These are phyloP conservation scores for Candida maris DNA, from an alignment of 805 yeast genomes.

Conservation along the genomic window DNA sequence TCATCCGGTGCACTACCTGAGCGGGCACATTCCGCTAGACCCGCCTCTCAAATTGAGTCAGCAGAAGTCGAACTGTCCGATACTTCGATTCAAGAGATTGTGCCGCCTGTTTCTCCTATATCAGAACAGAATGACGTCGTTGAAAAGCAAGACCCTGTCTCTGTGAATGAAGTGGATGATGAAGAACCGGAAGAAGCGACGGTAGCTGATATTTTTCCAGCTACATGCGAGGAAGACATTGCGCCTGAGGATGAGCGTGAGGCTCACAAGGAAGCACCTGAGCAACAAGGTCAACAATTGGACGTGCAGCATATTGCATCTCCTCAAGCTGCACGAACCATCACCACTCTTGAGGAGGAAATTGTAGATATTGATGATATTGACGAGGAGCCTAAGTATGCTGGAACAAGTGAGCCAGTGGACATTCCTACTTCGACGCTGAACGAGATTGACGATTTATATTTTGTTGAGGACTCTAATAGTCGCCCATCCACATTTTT, in stretches of 20 bases:
- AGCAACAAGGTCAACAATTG: too few relatives aligned
- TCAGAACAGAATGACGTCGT: background rate
- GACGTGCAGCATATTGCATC: background rate
- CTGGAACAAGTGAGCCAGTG: constrained; percentile 10
- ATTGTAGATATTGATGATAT: constrained; percentile 25
- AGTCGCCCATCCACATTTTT: constrained; percentile 27
- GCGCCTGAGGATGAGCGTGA: too few relatives aligned
- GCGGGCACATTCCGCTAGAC: constrained; percentile 2
- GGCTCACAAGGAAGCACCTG: too few relatives aligned
- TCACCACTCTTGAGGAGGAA: constrained; percentile 18
- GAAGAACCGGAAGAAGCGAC: too few relatives aligned
- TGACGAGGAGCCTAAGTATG: constrained; percentile 11
- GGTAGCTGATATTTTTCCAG: too few relatives aligned
- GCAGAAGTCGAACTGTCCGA: constrained; percentile 9
- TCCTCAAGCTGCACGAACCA: background rate
- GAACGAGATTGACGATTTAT: constrained; percentile 23
- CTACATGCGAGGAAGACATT: too few relatives aligned
- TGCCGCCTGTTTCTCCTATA: background rate
- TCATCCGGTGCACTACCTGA: constrained; percentile 6
- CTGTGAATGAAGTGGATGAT: too few relatives aligned
- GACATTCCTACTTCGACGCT: constrained; percentile 43
- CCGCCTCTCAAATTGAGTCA: background rate
- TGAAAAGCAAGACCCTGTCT: too few relatives aligned
- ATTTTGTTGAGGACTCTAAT: constrained; percentile 24
- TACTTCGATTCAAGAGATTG: constrained; percentile 2